phyloP scores from a whole-genome alignment of 495 filamentous ascomycete genomes.

The Daldinia vernicosa region DNA sequence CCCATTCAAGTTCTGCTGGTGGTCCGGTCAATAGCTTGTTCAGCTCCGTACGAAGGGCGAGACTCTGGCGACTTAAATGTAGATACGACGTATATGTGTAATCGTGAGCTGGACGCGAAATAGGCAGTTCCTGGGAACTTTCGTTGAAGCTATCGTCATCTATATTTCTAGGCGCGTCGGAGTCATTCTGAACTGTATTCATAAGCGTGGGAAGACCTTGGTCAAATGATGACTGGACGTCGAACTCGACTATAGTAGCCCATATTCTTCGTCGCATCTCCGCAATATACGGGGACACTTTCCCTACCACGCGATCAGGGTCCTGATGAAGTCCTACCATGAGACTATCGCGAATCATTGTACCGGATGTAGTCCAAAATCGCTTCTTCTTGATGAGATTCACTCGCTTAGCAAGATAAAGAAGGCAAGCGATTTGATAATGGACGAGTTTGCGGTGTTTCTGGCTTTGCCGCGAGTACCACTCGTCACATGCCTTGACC shows the following conservation, averaged over 20 bases:
- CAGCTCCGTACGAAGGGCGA: slow-evolving; percentile 44
- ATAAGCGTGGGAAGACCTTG: slow-evolving; percentile 49
- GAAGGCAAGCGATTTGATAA: slow-evolving; percentile 47
- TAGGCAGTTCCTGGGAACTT: slow-evolving; percentile 42
- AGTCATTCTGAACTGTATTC: slow-evolving; percentile 41
- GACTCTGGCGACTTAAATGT: slow-evolving; percentile 46
- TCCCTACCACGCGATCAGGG: slow-evolving; percentile 37
- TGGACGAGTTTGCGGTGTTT: slow-evolving; percentile 49
- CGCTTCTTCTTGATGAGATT: slow-evolving; percentile 49
- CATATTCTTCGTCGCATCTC: slow-evolving; percentile 51
- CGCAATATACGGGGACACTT: slow-evolving; percentile 42
- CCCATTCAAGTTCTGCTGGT: slow-evolving; percentile 40
- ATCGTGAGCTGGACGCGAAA: slow-evolving; percentile 35
- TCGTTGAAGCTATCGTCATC: slow-evolving; percentile 48
- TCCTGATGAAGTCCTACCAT: slow-evolving; percentile 47
- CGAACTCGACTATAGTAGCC: slow-evolving; percentile 48
- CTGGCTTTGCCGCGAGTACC: slow-evolving; percentile 43
- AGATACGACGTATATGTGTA: slow-evolving; percentile 49
- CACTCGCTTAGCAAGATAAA: slow-evolving; percentile 49
- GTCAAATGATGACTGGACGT: slow-evolving; percentile 49
- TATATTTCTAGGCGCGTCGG: slow-evolving; percentile 45
- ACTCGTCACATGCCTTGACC: slow-evolving; percentile 46
- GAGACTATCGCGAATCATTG: slow-evolving; percentile 44
- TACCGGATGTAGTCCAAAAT: slow-evolving; percentile 48
- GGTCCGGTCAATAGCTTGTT: slow-evolving; percentile 43